Evolutionary conservation across 331 rosid genomes (phyloP), one percentile per base, ranked within the genome.

Genomic region (Pyrus hybrid): DNA sequence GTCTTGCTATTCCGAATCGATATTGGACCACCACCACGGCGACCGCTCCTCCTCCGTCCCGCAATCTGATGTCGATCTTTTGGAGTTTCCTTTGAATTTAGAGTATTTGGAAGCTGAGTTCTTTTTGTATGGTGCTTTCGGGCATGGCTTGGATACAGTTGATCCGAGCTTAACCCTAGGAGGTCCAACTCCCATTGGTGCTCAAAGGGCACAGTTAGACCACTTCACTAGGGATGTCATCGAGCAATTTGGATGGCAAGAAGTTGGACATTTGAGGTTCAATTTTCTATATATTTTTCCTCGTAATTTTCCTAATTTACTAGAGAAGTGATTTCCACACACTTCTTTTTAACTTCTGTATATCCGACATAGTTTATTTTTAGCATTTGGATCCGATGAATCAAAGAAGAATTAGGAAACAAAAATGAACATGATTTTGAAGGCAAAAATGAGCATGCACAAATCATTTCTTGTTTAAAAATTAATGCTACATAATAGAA

Each of bases 241-340:
- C 57, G 11, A n/a, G 63, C 90, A 94, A 65, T 94, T 94, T 75
- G 99, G 51, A 61, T 89, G 56, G n/a, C 93, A 92, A 57, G 98
- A 93, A 91, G 95, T 91, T 73, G 97, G 97, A 41, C 97, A 93
- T 67, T 76, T 91, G 76, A 88, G 95, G 91, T 87, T 72, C 43
- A 78, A 49, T 49, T 2, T 16, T 49, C n/a, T 2, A 49, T 16
- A 2, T 1, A 49, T 17, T 49, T 49, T 49, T 14, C 43, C 43
- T 37, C 18, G 6, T 47, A 37, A 14, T 47, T 16, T 47, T 47
- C 7, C 0, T 47, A 47, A 14, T 47, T 14, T 47, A 14, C 13
- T 8, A 37, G 1, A 9, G 43, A 37, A 37, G 43, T 47, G 20
- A 47, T 16, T 16, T 41, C 1, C 4, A 3, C 12, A 37, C 12